Conservation (phyloP, 225 moss, liverwort and hornwort genomes). For the Bryoerythrophyllum caledonicum region DNA sequence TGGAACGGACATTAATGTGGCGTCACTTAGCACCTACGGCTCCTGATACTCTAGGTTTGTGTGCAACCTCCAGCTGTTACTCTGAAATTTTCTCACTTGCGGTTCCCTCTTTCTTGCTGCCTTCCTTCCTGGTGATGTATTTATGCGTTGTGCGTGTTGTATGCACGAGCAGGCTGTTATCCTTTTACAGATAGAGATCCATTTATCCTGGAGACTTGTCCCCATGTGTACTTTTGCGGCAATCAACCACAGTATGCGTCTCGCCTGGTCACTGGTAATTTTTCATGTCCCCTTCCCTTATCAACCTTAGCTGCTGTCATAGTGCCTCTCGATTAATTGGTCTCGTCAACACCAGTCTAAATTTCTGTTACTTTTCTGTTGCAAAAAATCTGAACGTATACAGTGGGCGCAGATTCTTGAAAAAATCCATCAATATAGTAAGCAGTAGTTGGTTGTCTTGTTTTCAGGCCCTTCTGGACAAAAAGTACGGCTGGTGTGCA, state of each 20-base stretch:
- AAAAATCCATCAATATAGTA: neutral
- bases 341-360: neutral
- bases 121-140: slow-evolving; percentile 7
- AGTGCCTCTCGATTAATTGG: neutral
- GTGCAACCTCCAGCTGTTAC: slow-evolving; percentile 9
- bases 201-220: slow-evolving; percentile 79
- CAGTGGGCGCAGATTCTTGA: neutral
- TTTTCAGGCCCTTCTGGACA: slow-evolving; percentile 68
- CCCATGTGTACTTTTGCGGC: slow-evolving; percentile 96
- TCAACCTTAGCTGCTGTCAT: neutral
- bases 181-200: slow-evolving; percentile 91
- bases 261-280: slow-evolving; percentile 68
- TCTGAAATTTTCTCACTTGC: slow-evolving; percentile 15
- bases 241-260: slow-evolving; percentile 84
- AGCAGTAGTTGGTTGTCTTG: slow-evolving; percentile 4
- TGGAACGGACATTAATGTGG: slow-evolving; percentile 92
- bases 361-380: neutral
- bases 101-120: neutral
- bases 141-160: slow-evolving; percentile 15
- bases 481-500: slow-evolving; percentile 73
- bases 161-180: slow-evolving; percentile 78
- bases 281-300: neutral
- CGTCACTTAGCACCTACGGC: slow-evolving; percentile 97
- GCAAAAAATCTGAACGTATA: neutral
- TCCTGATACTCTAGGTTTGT: slow-evolving; percentile 92